Percentiles rank a stretch among this genome's conserved stretches.
These are phyloP conservation scores for Aspergillus udagawae DNA, from an alignment of 2,329 filamentous ascomycete species.

Conservation along the genomic window DNA sequence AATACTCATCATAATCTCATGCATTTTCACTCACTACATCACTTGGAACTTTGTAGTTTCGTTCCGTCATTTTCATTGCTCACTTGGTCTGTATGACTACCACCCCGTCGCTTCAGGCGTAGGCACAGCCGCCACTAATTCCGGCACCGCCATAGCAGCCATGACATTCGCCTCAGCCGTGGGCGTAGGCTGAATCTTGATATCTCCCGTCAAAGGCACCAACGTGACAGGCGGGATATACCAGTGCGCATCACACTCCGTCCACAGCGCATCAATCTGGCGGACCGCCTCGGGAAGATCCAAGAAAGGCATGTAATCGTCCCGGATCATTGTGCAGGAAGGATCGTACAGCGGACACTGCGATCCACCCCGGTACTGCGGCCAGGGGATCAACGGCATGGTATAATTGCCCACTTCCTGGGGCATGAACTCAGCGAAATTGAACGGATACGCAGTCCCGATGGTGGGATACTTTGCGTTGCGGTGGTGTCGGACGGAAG, in stretches of 20 bases:
- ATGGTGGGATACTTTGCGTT: conserved; percentile 20
- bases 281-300: conserved; percentile 16
- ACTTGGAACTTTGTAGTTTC: not conserved
- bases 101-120: not conserved
- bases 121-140: not conserved
- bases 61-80: too few species aligned
- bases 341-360: conserved; percentile 14
- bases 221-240: conserved; percentile 20
- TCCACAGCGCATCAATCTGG: conserved; percentile 16
- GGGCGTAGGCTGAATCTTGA: not conserved
- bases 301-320: conserved; percentile 20
- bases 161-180: not conserved
- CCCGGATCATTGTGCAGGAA: conserved; percentile 17
- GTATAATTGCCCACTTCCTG: conserved; percentile 17
- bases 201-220: conserved; percentile 8
- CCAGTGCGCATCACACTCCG: conserved; percentile 15
- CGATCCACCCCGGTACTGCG: conserved; percentile 15
- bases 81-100: not conserved
- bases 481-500: conserved; percentile 16
- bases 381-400: conserved; percentile 18
- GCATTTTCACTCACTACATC: not conserved
- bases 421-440: conserved; percentile 18
- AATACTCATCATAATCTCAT: too few species aligned
- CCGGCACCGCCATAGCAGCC: conserved; percentile 1
- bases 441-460: conserved; percentile 19